Evolutionary conservation across 140 eudicot species (phyloP).

Genomic region (Flaveria floridana): DNA sequence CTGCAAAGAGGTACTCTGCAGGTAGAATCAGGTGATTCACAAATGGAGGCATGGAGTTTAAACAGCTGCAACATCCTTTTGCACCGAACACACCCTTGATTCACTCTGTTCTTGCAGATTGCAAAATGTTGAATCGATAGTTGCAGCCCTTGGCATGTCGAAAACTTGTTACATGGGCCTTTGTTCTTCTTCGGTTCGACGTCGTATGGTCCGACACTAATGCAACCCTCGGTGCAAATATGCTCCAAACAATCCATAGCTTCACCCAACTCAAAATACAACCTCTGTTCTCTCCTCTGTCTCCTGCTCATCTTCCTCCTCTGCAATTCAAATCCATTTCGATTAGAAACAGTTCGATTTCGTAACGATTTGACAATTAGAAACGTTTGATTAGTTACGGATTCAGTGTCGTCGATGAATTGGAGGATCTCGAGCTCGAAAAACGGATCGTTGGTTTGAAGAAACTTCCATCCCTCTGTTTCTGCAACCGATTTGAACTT

Average conservation of each 20-base stretch:
- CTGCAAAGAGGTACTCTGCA: slow-evolving; percentile 98
- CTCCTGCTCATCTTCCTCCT: slow-evolving; percentile 66
- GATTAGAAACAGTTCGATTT: not conserved
- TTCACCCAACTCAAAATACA: slow-evolving; percentile 75
- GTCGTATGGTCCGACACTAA: slow-evolving; percentile 73
- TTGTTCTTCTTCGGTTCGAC: slow-evolving; percentile 48
- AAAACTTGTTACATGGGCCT: slow-evolving; percentile 66
- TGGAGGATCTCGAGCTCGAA: slow-evolving; percentile 86
- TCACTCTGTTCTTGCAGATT: slow-evolving; percentile 65
- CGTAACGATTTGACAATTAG: too few relatives aligned
- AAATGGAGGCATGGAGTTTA: slow-evolving; percentile 73
- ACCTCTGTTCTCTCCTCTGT: slow-evolving; percentile 61
- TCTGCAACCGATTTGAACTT: slow-evolving; percentile 60
- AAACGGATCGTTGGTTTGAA: slow-evolving; percentile 69
- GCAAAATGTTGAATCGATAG: slow-evolving; percentile 72
- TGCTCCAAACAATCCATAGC: slow-evolving; percentile 98
- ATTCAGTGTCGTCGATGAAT: slow-evolving; percentile 84
- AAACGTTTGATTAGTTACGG: slow-evolving; percentile 31
- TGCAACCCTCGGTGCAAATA: slow-evolving; percentile 89
- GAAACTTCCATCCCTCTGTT: slow-evolving; percentile 89
- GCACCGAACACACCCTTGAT: slow-evolving; percentile 74
- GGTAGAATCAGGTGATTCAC: slow-evolving; percentile 61
- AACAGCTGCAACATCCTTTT: slow-evolving; percentile 93
- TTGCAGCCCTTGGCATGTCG: slow-evolving; percentile 81
- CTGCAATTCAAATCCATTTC: slow-evolving; percentile 30